Percentiles rank a stretch among this genome's conserved stretches.
Conservation (phyloP, 2,329 filamentous ascomycete genomes). For the Fusarium poae region DNA sequence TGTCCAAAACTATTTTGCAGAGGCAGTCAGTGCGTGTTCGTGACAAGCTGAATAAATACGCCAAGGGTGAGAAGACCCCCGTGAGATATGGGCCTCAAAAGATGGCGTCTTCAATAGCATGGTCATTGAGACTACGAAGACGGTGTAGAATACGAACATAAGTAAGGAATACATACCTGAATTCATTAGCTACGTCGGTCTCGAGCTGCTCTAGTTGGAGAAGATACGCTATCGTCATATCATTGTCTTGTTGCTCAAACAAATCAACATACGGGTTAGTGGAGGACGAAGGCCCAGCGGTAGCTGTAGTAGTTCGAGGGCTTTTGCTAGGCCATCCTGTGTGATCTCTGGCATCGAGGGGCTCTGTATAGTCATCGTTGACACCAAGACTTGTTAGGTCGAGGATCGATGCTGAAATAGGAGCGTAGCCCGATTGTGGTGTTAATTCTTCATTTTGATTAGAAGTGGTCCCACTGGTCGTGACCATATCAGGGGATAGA, state of each 20-base stretch:
- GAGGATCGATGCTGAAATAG: conserved; percentile 41
- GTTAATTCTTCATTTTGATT: conserved; percentile 1
- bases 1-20: conserved; percentile 50
- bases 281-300: conserved; percentile 32
- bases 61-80: neutral
- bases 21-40: conserved; percentile 20
- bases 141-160: too few species aligned
- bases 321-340: neutral
- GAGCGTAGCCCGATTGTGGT: conserved; percentile 36
- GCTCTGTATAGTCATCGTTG: conserved; percentile 5
- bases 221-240: conserved; percentile 51
- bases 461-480: conserved; percentile 11
- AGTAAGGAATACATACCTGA: conserved; percentile 46
- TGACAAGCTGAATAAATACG: neutral
- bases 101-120: neutral
- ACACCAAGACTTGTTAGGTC: conserved; percentile 30
- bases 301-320: neutral
- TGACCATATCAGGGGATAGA: neutral
- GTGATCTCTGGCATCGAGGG: conserved; percentile 1
- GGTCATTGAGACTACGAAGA: neutral
- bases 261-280: conserved; percentile 50
- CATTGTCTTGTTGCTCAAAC: conserved; percentile 51
- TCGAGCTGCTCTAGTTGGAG: conserved; percentile 46
- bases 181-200: conserved; percentile 50
- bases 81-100: neutral